Base-by-base conservation (phyloP, 345 rosid genomes). In the Psidium friedrichsthalianum region DNA sequence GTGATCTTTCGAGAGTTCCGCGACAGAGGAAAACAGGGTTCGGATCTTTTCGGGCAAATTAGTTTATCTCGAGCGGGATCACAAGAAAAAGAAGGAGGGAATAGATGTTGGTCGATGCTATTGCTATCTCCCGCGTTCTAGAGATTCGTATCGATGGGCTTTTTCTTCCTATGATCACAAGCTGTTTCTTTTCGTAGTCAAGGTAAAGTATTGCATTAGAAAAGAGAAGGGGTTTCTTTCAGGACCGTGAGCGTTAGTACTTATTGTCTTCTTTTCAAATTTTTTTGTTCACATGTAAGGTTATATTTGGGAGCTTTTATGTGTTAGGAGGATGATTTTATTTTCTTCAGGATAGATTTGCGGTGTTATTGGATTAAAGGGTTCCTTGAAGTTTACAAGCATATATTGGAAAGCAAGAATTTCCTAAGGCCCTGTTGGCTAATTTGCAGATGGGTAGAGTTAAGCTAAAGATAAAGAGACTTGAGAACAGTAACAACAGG, bases 391-490 rank as follows among this genome's bases (percentile, higher is more conserved):
- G 44, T 29, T 56, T 29, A 2, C 55, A 82, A 29, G 24, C 57
- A 82, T 29, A 53, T 69, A 18, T 11, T 16, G 84, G 59, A 24
- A 27, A 52, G 57, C 47, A 82, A 51, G 40, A 51, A 51, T 82
- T 82, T 53, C 42, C 22, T n/a, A 15, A 57, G 29, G 85, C 51
- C 32, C 54, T 47, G 44, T 36, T 82, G 85, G 83, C 32, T 85
- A 40, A 36, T 85, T 85, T 87, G 89, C 87, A 91, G 94, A 95
- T 94, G 98, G 99, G 98, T 84, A 93, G 99, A 90, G 98, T 94
- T 27, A 97, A 95, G 92, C 89, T 96, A 84, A 93, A 93, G 91
- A 93, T 96, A 74, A 96, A 94, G 95, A 87, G 95, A 86, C 92
- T 96, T 42, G 98, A 96, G 91, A 94, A 91, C 91, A 90, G 93